Evolutionary conservation across 2,329 filamentous ascomycete species (phyloP), one percentile per base, ranked within the genome.

Genomic region (Ramularia endophylla): DNA sequence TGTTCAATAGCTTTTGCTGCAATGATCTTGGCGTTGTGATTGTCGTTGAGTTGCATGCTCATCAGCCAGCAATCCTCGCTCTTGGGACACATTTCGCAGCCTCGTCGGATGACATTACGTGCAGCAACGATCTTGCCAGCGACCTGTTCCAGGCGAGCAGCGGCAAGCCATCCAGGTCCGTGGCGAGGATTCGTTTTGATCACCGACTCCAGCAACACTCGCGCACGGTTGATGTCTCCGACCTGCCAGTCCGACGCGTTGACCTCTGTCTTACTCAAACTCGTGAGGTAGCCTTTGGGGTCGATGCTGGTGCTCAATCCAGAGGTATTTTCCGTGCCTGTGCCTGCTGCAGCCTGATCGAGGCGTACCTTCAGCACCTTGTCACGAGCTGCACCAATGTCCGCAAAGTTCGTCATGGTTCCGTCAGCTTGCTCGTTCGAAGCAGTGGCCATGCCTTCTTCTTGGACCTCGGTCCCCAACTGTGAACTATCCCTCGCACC

Each of bases 111-210:
- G 27, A 94, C 77, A 55, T 85, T 92, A 41, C 90, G 80, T 9
- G 92, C 92, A 3, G 88, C 84, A 5, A 94, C 88, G 41, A 86
- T 84, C 65, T 94, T 94, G 32, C 90, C 90, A 3, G 92, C 92
- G 47, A 94, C 72, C 62, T 97, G 89, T 64, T 98, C 94, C 35
- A 98, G 67, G 57, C 92, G 80, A 12, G 90, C 88, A 3, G 92
- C 86, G 4, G 94, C 92, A 55, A 98, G 94, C 85, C 94, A 98
- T 15, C 88, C 92, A 8, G 92, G 86, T 0, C 86, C 88, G 59
- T 97, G 94, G 49, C 87, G 89, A 2, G 90, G 87, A 62, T 98
- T 98, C 6, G 90, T 95, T 66, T 92, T 94, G 62, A 95, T 94
- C 34, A 97, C 92, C 0, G 90, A 97, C 60, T 95, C 88, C n/a